Evolutionary conservation across 2,329 filamentous ascomycete species (phyloP).

Genomic region (Nothophoma quercina): DNA sequence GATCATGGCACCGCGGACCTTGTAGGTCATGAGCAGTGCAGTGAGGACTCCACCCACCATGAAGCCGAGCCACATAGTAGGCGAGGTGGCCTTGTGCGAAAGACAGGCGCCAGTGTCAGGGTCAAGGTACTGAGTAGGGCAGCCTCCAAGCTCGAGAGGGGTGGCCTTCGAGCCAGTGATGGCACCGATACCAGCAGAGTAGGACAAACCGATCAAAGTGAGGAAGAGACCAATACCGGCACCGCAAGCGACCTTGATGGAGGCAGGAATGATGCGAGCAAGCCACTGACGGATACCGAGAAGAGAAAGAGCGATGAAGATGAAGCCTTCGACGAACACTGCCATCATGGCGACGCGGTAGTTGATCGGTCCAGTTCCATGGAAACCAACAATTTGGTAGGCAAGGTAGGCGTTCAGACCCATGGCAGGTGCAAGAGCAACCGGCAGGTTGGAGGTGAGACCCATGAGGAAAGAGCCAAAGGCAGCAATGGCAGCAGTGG

Average conservation of each 20-base stretch:
- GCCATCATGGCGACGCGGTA: conserved; percentile 81
- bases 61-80: conserved; percentile 86
- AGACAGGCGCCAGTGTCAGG: conserved; percentile 63
- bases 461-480: conserved; percentile 83
- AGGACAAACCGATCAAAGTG: conserved; percentile 78
- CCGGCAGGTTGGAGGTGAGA: conserved; percentile 79
- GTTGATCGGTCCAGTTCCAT: conserved; percentile 71
- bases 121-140: conserved; percentile 60
- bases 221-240: conserved; percentile 89
- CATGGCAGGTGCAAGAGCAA: conserved; percentile 77
- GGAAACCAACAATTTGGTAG: conserved; percentile 79
- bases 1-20: conserved; percentile 86
- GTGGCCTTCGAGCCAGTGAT: conserved; percentile 72
- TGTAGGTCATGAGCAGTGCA: conserved; percentile 81
- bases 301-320: conserved; percentile 80
- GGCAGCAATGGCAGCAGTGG: conserved; percentile 83
- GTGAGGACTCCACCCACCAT: conserved; percentile 85
- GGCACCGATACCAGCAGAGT: conserved; percentile 81
- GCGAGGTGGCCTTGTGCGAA: conserved; percentile 77
- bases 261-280: conserved; percentile 68
- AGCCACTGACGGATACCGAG: conserved; percentile 78
- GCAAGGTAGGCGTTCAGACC: conserved; percentile 90
- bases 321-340: conserved; percentile 86
- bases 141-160: conserved; percentile 79
- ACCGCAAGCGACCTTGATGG: conserved; percentile 90